Evolutionary conservation across 495 filamentous ascomycete genomes (phyloP).

Genomic region (Aspergillus ostianus): DNA sequence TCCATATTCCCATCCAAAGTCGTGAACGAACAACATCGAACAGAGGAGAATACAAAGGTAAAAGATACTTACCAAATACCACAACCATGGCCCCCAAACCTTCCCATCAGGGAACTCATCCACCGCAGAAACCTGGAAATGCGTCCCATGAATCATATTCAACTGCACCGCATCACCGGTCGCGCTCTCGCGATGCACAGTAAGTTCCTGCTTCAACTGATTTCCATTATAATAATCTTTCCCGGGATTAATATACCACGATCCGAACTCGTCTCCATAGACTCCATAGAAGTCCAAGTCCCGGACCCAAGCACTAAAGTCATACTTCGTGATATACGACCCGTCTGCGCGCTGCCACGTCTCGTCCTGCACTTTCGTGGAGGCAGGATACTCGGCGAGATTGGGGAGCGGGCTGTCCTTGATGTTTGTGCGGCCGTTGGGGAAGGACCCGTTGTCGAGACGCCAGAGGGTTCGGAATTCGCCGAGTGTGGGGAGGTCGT

Average conservation of each 20-base stretch:
- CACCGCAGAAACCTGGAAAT: constrained; percentile 31
- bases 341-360: constrained; percentile 40
- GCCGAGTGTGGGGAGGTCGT: constrained; percentile 35
- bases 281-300: constrained; percentile 32
- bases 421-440: constrained; percentile 33
- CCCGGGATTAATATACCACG: constrained; percentile 44
- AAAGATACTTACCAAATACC: constrained; percentile 35
- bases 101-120: constrained; percentile 36
- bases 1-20: background rate
- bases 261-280: constrained; percentile 36
- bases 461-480: constrained; percentile 42
- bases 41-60: background rate
- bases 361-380: constrained; percentile 41
- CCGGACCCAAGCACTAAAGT: constrained; percentile 30
- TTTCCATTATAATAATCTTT: constrained; percentile 45
- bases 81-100: constrained; percentile 44
- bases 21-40: too few relatives aligned
- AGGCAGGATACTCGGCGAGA: constrained; percentile 29
- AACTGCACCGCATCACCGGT: constrained; percentile 41
- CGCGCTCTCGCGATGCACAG: constrained; percentile 36
- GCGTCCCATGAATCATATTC: constrained; percentile 47
- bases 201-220: constrained; percentile 42
- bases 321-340: constrained; percentile 44
- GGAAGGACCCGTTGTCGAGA: constrained; percentile 34
- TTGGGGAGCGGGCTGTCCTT: constrained; percentile 32